Conservation (phyloP, 164 flowering plant species). For the Umbellularia californica region DNA sequence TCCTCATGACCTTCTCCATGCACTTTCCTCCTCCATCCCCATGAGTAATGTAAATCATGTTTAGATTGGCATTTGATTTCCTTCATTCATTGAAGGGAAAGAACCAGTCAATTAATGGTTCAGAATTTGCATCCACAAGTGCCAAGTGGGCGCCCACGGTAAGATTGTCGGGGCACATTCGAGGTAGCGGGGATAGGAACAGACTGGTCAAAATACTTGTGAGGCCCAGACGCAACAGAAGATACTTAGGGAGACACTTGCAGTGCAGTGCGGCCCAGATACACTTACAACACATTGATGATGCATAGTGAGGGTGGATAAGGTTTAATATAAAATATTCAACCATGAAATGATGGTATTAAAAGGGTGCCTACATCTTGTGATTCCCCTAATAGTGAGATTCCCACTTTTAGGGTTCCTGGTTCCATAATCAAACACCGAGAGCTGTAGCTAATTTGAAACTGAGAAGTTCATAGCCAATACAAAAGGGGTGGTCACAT, state of each 20-base stretch:
- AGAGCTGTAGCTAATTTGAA: slow-evolving; percentile 13
- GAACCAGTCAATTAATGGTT: neutral
- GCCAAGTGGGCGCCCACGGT: slow-evolving; percentile 1
- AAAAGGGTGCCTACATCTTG: slow-evolving; percentile 14
- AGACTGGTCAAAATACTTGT: slow-evolving; percentile 14
- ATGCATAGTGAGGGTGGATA: slow-evolving; percentile 35
- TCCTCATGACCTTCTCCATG: too few species aligned
- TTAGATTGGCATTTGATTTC: slow-evolving; percentile 13
- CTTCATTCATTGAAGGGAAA: neutral
- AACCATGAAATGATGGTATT: slow-evolving; percentile 27
- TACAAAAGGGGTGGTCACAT: slow-evolving; percentile 18
- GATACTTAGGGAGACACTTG: neutral
- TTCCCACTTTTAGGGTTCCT: slow-evolving; percentile 15
- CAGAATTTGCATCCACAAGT: neutral
- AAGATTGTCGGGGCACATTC: slow-evolving; percentile 43
- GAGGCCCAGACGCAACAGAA: neutral
- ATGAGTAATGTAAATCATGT: slow-evolving; percentile 5
- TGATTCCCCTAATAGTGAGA: slow-evolving; percentile 19
- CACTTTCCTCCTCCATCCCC: slow-evolving; percentile 6
- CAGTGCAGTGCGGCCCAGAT: slow-evolving; percentile 1
- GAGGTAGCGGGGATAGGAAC: slow-evolving; percentile 28
- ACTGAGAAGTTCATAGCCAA: slow-evolving; percentile 30
- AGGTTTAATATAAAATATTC: slow-evolving; percentile 27
- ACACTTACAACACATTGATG: slow-evolving; percentile 24
- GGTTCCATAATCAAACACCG: slow-evolving; percentile 21